Percentiles rank a stretch among this genome's conserved stretches.
These are phyloP conservation scores for Austroboletus novae-zelandiae DNA, from an alignment of 1,284 basidiomycete genomes.

Conservation along the genomic window DNA sequence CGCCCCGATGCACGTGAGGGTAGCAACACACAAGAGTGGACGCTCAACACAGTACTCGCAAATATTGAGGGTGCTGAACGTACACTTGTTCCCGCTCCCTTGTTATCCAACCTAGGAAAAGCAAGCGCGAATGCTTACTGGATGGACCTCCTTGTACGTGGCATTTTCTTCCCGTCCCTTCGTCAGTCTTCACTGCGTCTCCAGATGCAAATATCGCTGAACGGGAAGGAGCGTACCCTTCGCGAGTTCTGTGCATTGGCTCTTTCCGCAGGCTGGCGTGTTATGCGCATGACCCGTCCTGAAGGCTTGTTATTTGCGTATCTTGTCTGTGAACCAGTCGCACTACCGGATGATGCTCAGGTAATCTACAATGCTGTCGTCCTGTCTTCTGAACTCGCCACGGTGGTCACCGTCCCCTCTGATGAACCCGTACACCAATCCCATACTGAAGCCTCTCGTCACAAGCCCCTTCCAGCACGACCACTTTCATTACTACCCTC, in stretches of 20 bases:
- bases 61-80: slow-evolving; percentile 45
- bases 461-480: slow-evolving; percentile 9
- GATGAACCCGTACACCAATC: slow-evolving; percentile 19
- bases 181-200: slow-evolving; percentile 1
- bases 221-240: slow-evolving; percentile 68
- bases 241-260: slow-evolving; percentile 59
- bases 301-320: slow-evolving; percentile 65
- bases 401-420: slow-evolving; percentile 15
- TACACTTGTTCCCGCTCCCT: slow-evolving; percentile 48
- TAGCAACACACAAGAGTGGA: slow-evolving; percentile 22
- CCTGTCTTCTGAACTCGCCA: slow-evolving; percentile 20
- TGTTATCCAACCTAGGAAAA: slow-evolving; percentile 68
- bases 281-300: slow-evolving; percentile 55
- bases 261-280: slow-evolving; percentile 64
- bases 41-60: slow-evolving; percentile 24
- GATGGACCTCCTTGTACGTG: slow-evolving; percentile 67
- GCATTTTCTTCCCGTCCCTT: not conserved
- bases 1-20: slow-evolving; percentile 1
- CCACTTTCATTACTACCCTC: slow-evolving; percentile 9
- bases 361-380: slow-evolving; percentile 21
- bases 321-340: slow-evolving; percentile 59
- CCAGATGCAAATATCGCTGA: slow-evolving; percentile 72
- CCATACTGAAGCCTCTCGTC: slow-evolving; percentile 21
- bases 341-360: slow-evolving; percentile 40
- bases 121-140: slow-evolving; percentile 69